Evolutionary conservation across 768 basidiomycete species (phyloP).

Genomic region (Daedaleopsis sinensis): DNA sequence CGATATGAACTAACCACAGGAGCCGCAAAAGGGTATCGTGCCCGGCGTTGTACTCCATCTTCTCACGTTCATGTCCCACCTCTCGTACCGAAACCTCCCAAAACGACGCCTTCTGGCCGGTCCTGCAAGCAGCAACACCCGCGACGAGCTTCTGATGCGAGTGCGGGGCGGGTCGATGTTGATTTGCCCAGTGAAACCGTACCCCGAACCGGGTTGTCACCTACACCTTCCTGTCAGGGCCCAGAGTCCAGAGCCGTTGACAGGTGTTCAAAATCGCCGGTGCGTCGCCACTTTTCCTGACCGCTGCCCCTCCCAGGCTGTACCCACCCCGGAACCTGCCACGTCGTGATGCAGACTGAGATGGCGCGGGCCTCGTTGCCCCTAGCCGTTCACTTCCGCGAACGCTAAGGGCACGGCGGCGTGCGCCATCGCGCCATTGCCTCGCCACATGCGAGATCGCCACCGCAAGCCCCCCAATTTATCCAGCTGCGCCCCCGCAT

Average conservation of each 20-base stretch:
- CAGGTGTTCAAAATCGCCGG: neutral
- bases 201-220: neutral
- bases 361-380: neutral
- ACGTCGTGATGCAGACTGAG: too few relatives aligned
- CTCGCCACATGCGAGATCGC: neutral
- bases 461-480: neutral
- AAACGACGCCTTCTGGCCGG: neutral
- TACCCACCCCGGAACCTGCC: neutral
- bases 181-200: neutral
- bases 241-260: neutral
- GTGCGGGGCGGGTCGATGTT: neutral
- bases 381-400: neutral
- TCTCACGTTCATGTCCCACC: constrained; percentile 17
- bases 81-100: neutral
- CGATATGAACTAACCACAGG: constrained; percentile 4
- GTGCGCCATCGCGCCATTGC: neutral
- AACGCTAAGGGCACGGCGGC: neutral
- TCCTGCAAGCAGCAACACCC: neutral
- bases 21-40: neutral
- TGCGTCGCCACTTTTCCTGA: neutral
- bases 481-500: neutral
- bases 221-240: too few relatives aligned
- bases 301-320: neutral
- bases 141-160: neutral
- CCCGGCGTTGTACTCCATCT: constrained; percentile 5